Base-by-base conservation (phyloP, 2,329 filamentous ascomycete species). In the Aspergillus latus region DNA sequence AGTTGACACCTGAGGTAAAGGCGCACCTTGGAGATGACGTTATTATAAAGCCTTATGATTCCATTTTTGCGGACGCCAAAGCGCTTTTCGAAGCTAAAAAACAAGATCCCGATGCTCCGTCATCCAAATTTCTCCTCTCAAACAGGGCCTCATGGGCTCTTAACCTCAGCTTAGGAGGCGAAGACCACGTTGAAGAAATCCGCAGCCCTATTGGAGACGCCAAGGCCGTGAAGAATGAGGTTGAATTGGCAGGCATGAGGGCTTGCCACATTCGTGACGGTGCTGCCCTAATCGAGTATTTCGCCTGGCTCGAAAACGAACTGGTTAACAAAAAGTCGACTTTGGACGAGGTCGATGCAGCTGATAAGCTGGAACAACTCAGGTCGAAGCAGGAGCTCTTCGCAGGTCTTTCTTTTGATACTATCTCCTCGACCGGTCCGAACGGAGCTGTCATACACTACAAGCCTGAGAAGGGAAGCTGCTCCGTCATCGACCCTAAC, bases 401-500 rank as follows among this genome's bases (percentile, higher is more conserved):
- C 71, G 90, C 90, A 49, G 94, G 94, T 5, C 81, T 97, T 13
- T 97, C 92, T 0, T 99, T 99, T 68, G 87, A 92, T 63, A 97
- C 94, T 1, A 99, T 99, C 59, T 97, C 93, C 0, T 96, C 92
- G 0, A 97, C 92, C 0, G 94, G 94, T 2, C 78, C 93, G 1
- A 96, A 94, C 71, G 94, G 92, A 56, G 94, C 94, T 4, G 84
- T 99, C 10, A 99, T 99, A 56, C 94, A 99, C 72, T 99, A 99
- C 79, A 89, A 88, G 64, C 92, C 94, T 0, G 90, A 96, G 69
- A 85, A 83, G 54, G 91, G 89, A 16, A 88, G 82, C 60, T 97
- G 93, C 74, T 84, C 92, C 7, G 78, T 84, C 29, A 91, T 99
- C 64, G 91, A 99, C 64, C 90, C 91, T 0, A 85, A 86, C 5